Conservation (phyloP, 2,329 filamentous ascomycete genomes). For the Trichoderma hamatum region DNA sequence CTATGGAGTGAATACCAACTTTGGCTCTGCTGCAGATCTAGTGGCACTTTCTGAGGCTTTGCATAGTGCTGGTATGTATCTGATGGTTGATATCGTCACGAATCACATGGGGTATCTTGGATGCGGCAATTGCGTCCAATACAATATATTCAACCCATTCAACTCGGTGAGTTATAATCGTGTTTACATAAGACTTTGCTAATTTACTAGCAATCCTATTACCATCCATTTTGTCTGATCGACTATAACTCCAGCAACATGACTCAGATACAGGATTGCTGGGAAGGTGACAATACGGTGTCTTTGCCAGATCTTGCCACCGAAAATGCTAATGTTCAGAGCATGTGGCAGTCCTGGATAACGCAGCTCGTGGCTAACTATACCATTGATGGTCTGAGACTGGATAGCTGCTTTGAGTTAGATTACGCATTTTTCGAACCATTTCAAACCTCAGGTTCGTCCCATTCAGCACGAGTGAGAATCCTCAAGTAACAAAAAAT, state of each 20-base stretch:
- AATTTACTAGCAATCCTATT: neutral
- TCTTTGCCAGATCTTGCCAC: slow-evolving; percentile 65
- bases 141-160: slow-evolving; percentile 47
- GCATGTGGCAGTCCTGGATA: neutral
- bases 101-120: slow-evolving; percentile 55
- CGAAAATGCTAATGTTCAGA: slow-evolving; percentile 49
- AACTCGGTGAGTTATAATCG: slow-evolving; percentile 55
- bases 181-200: neutral
- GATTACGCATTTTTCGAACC: neutral
- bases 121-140: slow-evolving; percentile 48
- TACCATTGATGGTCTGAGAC: neutral
- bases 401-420: neutral
- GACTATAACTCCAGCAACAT: slow-evolving; percentile 56
- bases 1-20: slow-evolving; percentile 58
- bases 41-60: slow-evolving; percentile 51
- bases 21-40: slow-evolving; percentile 62
- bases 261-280: slow-evolving; percentile 56
- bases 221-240: slow-evolving; percentile 32
- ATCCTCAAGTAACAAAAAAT: slow-evolving; percentile 61
- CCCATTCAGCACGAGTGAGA: slow-evolving; percentile 16
- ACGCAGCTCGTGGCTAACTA: neutral
- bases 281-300: slow-evolving; percentile 32
- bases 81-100: slow-evolving; percentile 64
- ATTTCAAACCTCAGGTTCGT: neutral
- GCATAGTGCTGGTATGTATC: slow-evolving; percentile 40